Conservation (phyloP, 768 basidiomycete genomes). For the Galerina sulciceps region DNA sequence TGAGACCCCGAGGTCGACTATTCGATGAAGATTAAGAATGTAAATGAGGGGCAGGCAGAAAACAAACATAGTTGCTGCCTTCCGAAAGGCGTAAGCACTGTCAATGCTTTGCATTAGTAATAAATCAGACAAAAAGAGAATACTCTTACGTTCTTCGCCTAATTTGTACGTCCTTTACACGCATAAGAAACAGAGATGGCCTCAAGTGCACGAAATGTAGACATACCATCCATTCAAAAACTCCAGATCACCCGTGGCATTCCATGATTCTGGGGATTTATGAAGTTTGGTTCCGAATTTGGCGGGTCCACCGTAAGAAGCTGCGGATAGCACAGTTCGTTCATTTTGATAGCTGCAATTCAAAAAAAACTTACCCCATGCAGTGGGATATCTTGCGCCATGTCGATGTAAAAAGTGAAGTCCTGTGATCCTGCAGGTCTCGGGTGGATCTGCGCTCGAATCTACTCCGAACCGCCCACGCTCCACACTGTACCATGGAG, state of each 20-base stretch:
- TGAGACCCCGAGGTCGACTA: slow-evolving; percentile 71
- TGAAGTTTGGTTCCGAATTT: slow-evolving; percentile 61
- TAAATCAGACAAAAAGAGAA: background rate
- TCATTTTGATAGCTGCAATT: background rate
- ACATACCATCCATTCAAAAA: slow-evolving; percentile 86
- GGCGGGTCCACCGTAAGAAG: slow-evolving; percentile 64
- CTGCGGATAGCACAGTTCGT: slow-evolving; percentile 33
- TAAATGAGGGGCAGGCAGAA: background rate
- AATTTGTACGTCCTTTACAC: slow-evolving; percentile 81
- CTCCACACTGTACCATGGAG: slow-evolving; percentile 83
- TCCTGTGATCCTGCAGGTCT: slow-evolving; percentile 72
- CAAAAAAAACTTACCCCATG: slow-evolving; percentile 50
- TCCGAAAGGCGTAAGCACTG: slow-evolving; percentile 90
- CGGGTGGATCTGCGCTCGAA: slow-evolving; percentile 70
- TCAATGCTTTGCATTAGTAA: slow-evolving; percentile 4
- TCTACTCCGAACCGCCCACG: slow-evolving; percentile 72
- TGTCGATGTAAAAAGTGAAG: slow-evolving; percentile 83
- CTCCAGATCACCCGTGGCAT: slow-evolving; percentile 61
- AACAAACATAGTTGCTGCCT: slow-evolving; percentile 80
- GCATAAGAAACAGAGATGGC: background rate
- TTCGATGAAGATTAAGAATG: background rate
- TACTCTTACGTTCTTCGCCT: slow-evolving; percentile 73
- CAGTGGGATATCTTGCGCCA: slow-evolving; percentile 76
- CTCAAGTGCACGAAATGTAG: background rate
- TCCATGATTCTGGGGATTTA: slow-evolving; percentile 59